phyloP scores from a whole-genome alignment of 768 basidiomycete genomes.

The Naganishia kalamii region DNA sequence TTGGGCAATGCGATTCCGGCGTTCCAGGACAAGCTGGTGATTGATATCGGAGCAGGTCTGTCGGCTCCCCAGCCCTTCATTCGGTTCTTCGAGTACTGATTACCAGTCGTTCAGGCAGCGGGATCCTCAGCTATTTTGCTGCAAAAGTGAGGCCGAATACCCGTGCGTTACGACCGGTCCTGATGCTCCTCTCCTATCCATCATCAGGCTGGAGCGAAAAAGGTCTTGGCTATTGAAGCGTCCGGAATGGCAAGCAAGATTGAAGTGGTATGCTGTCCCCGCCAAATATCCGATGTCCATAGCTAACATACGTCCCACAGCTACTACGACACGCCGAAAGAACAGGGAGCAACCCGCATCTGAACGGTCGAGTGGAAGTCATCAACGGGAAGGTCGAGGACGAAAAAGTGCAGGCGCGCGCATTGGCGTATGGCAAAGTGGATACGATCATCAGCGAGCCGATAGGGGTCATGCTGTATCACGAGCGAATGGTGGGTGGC shows the following conservation, averaged over 20 bases:
- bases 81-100: neutral
- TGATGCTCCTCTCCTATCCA: neutral
- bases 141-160: slow-evolving; percentile 25
- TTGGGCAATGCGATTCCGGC: slow-evolving; percentile 41
- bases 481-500: slow-evolving; percentile 43
- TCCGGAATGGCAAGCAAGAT: slow-evolving; percentile 45
- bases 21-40: slow-evolving; percentile 37
- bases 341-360: slow-evolving; percentile 33
- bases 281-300: neutral
- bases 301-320: slow-evolving; percentile 17
- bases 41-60: slow-evolving; percentile 44
- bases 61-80: neutral
- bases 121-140: slow-evolving; percentile 43
- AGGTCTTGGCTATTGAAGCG: slow-evolving; percentile 43
- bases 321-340: slow-evolving; percentile 35
- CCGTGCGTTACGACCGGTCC: neutral
- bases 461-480: slow-evolving; percentile 45
- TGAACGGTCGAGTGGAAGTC: slow-evolving; percentile 36
- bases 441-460: slow-evolving; percentile 46
- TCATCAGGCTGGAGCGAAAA: slow-evolving; percentile 39
- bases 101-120: slow-evolving; percentile 28
- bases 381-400: slow-evolving; percentile 42
- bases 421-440: slow-evolving; percentile 36
- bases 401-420: slow-evolving; percentile 29
- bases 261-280: slow-evolving; percentile 29